A percentile compares a stretch with the other conserved stretches of the same genome.
phyloP scores from a whole-genome alignment of 371 early-diverging fungal species.

The Rhizomucor pusillus region DNA sequence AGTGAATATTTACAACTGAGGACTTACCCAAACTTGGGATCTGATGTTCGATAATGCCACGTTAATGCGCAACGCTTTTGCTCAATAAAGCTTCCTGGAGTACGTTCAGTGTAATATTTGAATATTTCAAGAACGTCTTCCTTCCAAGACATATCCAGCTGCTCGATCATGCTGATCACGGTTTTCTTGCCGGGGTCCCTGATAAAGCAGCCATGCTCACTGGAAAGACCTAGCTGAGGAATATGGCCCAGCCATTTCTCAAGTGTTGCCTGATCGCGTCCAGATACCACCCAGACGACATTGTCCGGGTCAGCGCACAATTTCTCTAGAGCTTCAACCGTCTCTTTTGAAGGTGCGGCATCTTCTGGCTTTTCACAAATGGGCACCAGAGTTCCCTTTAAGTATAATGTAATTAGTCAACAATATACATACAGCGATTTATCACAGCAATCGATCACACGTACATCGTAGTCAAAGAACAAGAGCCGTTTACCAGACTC shows the following conservation, averaged over 20 bases:
- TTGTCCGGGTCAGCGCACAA: slow-evolving; percentile 76
- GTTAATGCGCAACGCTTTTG: slow-evolving; percentile 81
- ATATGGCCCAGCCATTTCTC: slow-evolving; percentile 84
- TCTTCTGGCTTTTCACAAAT: slow-evolving; percentile 68
- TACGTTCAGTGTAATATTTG: slow-evolving; percentile 88
- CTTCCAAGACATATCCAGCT: slow-evolving; percentile 85
- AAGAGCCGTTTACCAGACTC: slow-evolving; percentile 62
- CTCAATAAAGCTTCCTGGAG: slow-evolving; percentile 83
- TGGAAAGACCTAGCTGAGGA: slow-evolving; percentile 77
- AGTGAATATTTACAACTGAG: slow-evolving; percentile 35
- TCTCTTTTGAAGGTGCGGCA: slow-evolving; percentile 64
- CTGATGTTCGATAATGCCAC: slow-evolving; percentile 92
- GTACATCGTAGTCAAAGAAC: slow-evolving; percentile 90
- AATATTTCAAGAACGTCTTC: slow-evolving; percentile 89
- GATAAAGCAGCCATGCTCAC: slow-evolving; percentile 95
- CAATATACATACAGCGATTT: too few relatives aligned
- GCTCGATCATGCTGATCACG: slow-evolving; percentile 83
- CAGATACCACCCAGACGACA: slow-evolving; percentile 89
- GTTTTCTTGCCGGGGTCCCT: slow-evolving; percentile 71
- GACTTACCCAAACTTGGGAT: slow-evolving; percentile 74
- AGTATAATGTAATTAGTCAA: slow-evolving; percentile 23
- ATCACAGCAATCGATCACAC: too few relatives aligned
- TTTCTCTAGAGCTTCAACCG: slow-evolving; percentile 53
- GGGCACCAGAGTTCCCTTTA: slow-evolving; percentile 80
- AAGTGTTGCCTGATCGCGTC: slow-evolving; percentile 80